Evolutionary conservation across 2,329 filamentous ascomycete genomes (phyloP), one percentile per base, ranked within the genome.

Genomic region (Penicillium verrucosum): DNA sequence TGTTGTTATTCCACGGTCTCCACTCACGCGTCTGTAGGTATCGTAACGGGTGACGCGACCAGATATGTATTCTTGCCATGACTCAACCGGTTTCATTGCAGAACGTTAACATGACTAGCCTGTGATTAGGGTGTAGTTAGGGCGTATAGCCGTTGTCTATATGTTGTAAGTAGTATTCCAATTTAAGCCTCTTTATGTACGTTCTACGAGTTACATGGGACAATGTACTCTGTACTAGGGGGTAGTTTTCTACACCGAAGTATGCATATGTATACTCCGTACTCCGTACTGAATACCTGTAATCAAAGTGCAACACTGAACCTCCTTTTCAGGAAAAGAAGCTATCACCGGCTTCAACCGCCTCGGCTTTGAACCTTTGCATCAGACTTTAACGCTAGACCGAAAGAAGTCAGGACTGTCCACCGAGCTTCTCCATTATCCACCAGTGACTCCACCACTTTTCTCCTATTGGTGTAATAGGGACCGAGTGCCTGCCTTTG

Each of bases 321-420:
- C 51, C 42, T 53, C 44, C 51, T 54, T 54, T 54, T 49, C 47
- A 32, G 47, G 45, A 34, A 44, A 47, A 52, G 50, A 54, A 54
- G 51, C 51, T 54, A 54, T 42, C 38, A 54, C 65, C 65, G 67
- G 66, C 63, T 63, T 62, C 66, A 67, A 60, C 65, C 66, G 65
- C 66, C 56, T 51, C 57, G 57, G 55, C 59, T 62, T 56, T 58
- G 51, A 49, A 54, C 52, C 51, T 60, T 57, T 46, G 29, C 18
- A 43, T 42, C 45, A 57, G 49, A 55, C 54, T 61, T 60, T 61
- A 4, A 1, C 23, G 43, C 61, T 62, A 63, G 27, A 8, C 60
- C 42, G 1, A 21, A 45, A 29, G 8, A 8, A 38, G 52, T 23
- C 41, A 45, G 42, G 51, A 27, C 23, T 30, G 18, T 21, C 56